Percentiles rank a stretch among this genome's conserved stretches.
Conservation (phyloP, 345 rosid species). For the Gossypium sturtianum region DNA sequence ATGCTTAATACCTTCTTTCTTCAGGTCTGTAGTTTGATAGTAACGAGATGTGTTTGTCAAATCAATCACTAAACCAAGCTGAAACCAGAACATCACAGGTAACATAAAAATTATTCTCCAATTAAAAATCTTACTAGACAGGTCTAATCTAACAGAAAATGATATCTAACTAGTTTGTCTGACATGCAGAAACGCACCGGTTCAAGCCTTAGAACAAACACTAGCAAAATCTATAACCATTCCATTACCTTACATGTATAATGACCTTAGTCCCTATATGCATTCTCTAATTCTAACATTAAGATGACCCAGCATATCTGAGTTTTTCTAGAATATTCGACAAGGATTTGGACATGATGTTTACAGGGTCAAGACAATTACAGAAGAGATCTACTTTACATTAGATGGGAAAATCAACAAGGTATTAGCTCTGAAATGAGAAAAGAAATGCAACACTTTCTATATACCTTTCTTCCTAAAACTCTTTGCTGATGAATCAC, state of each 20-base stretch:
- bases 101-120: not conserved
- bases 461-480: constrained; percentile 65
- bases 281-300: not conserved
- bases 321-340: not conserved
- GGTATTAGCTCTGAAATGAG: not conserved
- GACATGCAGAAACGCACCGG: not conserved
- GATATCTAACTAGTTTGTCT: not conserved
- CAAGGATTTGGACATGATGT: not conserved
- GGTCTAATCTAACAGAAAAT: not conserved
- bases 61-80: constrained; percentile 99
- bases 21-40: constrained; percentile 66
- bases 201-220: not conserved
- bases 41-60: constrained; percentile 92
- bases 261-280: not conserved
- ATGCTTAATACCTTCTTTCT: constrained; percentile 84
- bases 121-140: not conserved
- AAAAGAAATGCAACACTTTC: not conserved
- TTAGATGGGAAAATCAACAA: not conserved
- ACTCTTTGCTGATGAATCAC: constrained; percentile 75
- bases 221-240: not conserved
- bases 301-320: not conserved
- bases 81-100: constrained; percentile 18
- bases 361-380: not conserved
- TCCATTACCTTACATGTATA: not conserved
- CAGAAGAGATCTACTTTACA: not conserved